Base-by-base conservation (phyloP, 2,329 filamentous ascomycete species). In the Beauveria rudraprayagi region DNA sequence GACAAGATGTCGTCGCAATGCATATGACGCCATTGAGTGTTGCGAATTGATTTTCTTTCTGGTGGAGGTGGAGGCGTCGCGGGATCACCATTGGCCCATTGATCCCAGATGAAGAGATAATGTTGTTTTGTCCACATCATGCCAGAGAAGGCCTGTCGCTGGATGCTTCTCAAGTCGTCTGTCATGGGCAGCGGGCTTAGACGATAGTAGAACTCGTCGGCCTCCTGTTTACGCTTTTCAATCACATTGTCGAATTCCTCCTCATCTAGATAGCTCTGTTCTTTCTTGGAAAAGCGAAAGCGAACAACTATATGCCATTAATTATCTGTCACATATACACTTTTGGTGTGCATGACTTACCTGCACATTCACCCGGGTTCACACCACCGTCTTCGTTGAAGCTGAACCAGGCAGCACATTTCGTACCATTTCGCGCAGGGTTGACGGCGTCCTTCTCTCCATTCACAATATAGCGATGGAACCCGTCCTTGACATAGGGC, bases 81-180 rank as follows among this genome's bases (percentile, higher is more conserved):
- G 11, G 92, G 92, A 71, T 97, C 93, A 57, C 93, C 93, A 65
- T 96, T 96, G 28, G 92, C 92, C 93, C 93, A 97, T 71, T 97
- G 90, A 66, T 97, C 92, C 91, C 92, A 97, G 68, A 97, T 86
- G 74, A 97, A 97, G 71, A 95, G 85, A 73, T 97, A 97, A 76
- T 91, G 91, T 73, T 97, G 93, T 74, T 97, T 97, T 65, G 89
- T 95, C 93, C 93, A 97, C 82, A 97, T 88, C 93, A 97, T 97
- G 59, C 94, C 93, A 0, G 92, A 87, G 66, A 97, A 89, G 4
- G 93, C 94, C 73, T 97, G 92, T 67, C 93, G 85, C 76, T 97
- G 94, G 67, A 97, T 94, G 73, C 95, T 97, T 67, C 92, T 88
- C 62, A 97, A 81, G 70, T 97, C 93, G 54, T 97, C 92, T 0